Evolutionary conservation across 768 basidiomycete genomes (phyloP).

Genomic region (Lactifluus subvellereus): DNA sequence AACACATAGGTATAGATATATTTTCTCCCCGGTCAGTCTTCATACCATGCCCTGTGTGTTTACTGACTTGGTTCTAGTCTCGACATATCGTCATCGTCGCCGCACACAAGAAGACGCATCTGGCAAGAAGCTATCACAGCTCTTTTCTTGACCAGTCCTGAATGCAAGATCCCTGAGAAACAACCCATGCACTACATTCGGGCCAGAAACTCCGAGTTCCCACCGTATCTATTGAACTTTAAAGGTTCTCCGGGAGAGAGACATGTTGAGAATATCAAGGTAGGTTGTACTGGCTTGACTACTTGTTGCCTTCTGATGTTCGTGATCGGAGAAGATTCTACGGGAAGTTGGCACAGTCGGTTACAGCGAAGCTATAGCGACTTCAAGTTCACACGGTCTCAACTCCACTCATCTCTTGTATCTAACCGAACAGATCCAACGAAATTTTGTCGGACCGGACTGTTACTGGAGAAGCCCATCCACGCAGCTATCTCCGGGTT

Average conservation of each 20-base stretch:
- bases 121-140: slow-evolving; percentile 76
- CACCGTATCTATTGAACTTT: slow-evolving; percentile 67
- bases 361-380: slow-evolving; percentile 49
- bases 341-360: slow-evolving; percentile 56
- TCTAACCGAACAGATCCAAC: slow-evolving; percentile 49
- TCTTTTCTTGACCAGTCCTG: slow-evolving; percentile 54
- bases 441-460: slow-evolving; percentile 62
- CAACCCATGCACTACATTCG: slow-evolving; percentile 57
- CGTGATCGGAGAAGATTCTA: slow-evolving; percentile 46
- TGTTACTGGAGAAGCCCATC: slow-evolving; percentile 53
- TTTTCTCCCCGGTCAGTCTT: slow-evolving; percentile 61
- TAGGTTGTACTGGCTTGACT: slow-evolving; percentile 24
- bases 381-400: slow-evolving; percentile 42
- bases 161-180: slow-evolving; percentile 51
- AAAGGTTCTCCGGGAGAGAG: slow-evolving; percentile 59
- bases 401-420: slow-evolving; percentile 42
- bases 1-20: slow-evolving; percentile 59
- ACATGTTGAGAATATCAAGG: slow-evolving; percentile 76
- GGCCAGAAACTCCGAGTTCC: slow-evolving; percentile 49
- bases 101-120: slow-evolving; percentile 62
- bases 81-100: slow-evolving; percentile 49
- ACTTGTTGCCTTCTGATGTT: neutral
- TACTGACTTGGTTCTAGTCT: slow-evolving; percentile 36
- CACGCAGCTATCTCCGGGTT: slow-evolving; percentile 30
- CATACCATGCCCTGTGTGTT: neutral